phyloP scores from a whole-genome alignment of 2,329 filamentous ascomycete genomes.

The Trichoderma breve region DNA sequence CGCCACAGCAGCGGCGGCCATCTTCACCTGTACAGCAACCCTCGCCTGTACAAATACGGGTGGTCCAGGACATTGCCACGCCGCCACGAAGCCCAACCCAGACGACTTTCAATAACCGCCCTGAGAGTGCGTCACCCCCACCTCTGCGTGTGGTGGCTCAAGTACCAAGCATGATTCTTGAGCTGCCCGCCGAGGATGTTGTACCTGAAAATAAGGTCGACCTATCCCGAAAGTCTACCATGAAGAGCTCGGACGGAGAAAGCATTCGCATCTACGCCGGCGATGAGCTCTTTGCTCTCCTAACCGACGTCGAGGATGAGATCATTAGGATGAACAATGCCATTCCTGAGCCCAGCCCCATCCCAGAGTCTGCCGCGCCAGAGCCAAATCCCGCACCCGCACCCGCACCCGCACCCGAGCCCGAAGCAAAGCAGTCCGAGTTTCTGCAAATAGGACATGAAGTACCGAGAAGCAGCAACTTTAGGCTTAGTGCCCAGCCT shows the following conservation, averaged over 20 bases:
- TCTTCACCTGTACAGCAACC: background rate
- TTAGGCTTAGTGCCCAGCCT: slow-evolving; percentile 44
- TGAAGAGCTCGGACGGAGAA: slow-evolving; percentile 49
- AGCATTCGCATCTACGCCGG: slow-evolving; percentile 69
- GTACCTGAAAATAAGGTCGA: slow-evolving; percentile 31
- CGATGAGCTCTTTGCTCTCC: slow-evolving; percentile 63
- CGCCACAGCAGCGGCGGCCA: background rate
- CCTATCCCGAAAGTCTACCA: slow-evolving; percentile 25
- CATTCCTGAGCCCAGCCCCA: slow-evolving; percentile 20
- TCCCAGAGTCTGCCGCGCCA: background rate
- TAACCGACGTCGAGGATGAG: slow-evolving; percentile 62
- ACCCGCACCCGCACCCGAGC: slow-evolving; percentile 18
- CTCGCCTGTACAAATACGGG: slow-evolving; percentile 36
- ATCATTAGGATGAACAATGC: slow-evolving; percentile 37
- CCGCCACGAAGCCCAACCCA: slow-evolving; percentile 61
- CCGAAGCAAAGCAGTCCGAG: slow-evolving; percentile 20
- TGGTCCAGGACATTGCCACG: slow-evolving; percentile 48
- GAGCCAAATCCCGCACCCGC: background rate
- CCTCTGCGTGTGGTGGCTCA: slow-evolving; percentile 53
- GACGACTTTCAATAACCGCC: slow-evolving; percentile 32
- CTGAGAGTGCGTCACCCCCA: slow-evolving; percentile 43
- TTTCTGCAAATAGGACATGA: slow-evolving; percentile 40
- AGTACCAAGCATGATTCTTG: slow-evolving; percentile 55
- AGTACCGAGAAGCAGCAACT: slow-evolving; percentile 53
- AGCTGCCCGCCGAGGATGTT: slow-evolving; percentile 47